Evolutionary conservation across 495 filamentous ascomycete species (phyloP), one percentile per base, ranked within the genome.

Genomic region (Daldinia childiae): DNA sequence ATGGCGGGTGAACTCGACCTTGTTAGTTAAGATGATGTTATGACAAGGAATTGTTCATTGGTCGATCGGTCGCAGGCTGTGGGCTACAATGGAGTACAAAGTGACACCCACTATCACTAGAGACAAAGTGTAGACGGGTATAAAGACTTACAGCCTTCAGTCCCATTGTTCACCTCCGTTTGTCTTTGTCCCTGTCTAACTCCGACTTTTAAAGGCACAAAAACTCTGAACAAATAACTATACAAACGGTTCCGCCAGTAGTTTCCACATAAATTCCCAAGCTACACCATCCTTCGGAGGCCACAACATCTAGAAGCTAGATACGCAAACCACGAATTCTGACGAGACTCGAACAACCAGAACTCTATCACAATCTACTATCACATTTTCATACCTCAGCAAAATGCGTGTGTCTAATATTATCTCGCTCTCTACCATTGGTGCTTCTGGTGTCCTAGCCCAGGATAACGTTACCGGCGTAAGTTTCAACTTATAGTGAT

Each of bases 321-420:
- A 68, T 50, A 66, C 30, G 34, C 45, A 4, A 26, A 45, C 14
- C 30, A 36, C 54, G 14, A 52, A 27, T 15, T 24, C 24, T n/a
- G 34, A 30, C 5, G 19, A n/a, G 5, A 58, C 11, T 61, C 56
- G 30, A 68, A 17, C 64, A 52, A 73, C 17, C 34, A 6, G 60
- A 38, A 27, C 14, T 54, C 27, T 7, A 29, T 30, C 14, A 30
- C 30, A 15, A 54, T 3, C 14, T 54, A 4, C 9, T 6, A 26
- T 39, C 29, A 57, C n/a, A 32, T 61, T 27, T 19, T 57, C 54
- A 34, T 17, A 67, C 7, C 6, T 19, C 58, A 21, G 26, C 72
- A 79, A 74, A 11, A 87, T 87, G 85, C 79, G 79, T 71, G 69
- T 76, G 38, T 76, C 76, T 30, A 63, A 76, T 62, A 59, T 84